Base-by-base conservation (phyloP, 1,284 basidiomycete species). In the Apiotrichum montevideense region DNA sequence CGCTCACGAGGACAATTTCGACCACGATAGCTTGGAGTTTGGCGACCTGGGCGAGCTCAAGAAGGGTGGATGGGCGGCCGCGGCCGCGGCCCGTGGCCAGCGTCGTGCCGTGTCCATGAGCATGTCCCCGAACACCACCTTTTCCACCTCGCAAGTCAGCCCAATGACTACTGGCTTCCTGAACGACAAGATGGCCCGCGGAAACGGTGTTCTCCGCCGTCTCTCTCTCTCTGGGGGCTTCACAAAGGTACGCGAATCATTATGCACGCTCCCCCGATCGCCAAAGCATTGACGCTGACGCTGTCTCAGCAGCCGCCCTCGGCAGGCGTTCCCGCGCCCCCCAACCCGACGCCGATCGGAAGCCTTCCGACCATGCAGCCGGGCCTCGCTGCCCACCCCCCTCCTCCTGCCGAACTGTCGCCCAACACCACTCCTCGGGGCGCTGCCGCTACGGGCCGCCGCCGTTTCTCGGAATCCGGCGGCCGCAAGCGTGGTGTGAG, bases 171-270 rank as follows among this genome's bases (percentile, higher is more conserved):
- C 29, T 52, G 64, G 63, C 4, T 64, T 68, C 10, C 52, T 72
- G 47, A 67, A 65, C 39, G 72, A 73, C 58, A 73, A 74, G 56
- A 64, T 63, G 33, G 66, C 71, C 7, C 70, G 65, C 51, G 72
- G 70, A 35, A 67, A 74, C 57, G 72, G 72, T 15, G 66, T 71
- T 3, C 55, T 74, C 10, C 59, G 71, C 29, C 64, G 72, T n/a
- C 58, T 74, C 54, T 70, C 68, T 41, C 54, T 74, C 39, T 62
- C 63, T 32, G 63, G 66, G 37, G 57, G 62, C 34, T 67, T 67
- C 21, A 52, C 59, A 40, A 62, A 62, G 55, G 71, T 71, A 56
- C 68, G 8, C 13, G 7, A 35, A 21, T n/a, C 14, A 48, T 34
- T 14, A 6, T 3, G 39, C 37, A 15, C 9, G 15, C 35, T 6